A percentile compares a stretch with the other conserved stretches of the same genome.
Evolutionary conservation across 441 rosid genomes (phyloP).

Genomic region (Cnidoscolus chayamansa): DNA sequence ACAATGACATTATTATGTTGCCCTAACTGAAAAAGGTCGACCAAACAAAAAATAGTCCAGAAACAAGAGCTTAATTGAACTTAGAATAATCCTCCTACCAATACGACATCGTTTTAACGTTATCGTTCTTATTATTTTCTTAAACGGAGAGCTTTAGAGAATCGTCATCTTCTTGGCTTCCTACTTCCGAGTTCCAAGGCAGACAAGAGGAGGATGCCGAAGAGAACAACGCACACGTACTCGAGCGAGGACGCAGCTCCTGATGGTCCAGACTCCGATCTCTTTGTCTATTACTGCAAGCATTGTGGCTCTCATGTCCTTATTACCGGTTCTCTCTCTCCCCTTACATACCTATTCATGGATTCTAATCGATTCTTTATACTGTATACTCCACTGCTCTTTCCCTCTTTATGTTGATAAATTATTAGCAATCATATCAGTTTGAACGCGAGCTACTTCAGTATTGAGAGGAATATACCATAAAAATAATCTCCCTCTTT

Average conservation of each 20-base stretch:
- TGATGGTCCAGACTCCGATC: slow-evolving; percentile 94
- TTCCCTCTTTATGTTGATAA: background rate
- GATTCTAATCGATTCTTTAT: background rate
- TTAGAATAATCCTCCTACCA: too few species aligned
- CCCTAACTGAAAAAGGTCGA: too few species aligned
- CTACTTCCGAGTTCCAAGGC: background rate
- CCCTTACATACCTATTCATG: background rate
- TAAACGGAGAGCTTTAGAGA: background rate
- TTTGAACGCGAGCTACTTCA: background rate
- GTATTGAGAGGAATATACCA: background rate
- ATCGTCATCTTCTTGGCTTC: too few species aligned
- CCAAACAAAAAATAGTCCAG: too few species aligned
- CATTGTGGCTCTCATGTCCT: slow-evolving; percentile 95
- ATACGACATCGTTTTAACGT: background rate
- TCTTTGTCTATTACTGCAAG: slow-evolving; percentile 97
- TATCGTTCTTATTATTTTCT: too few species aligned
- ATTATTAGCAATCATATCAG: background rate
- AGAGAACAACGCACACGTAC: slow-evolving; percentile 97
- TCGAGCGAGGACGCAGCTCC: slow-evolving; percentile 99
- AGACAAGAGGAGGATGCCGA: slow-evolving; percentile 55
- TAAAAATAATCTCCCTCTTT: background rate
- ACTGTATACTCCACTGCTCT: background rate
- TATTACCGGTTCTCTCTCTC: slow-evolving; percentile 64
- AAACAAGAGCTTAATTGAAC: too few species aligned
- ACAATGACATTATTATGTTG: too few species aligned